Conservation (phyloP, 768 basidiomycete genomes). For the Crassisporium funariophilum region DNA sequence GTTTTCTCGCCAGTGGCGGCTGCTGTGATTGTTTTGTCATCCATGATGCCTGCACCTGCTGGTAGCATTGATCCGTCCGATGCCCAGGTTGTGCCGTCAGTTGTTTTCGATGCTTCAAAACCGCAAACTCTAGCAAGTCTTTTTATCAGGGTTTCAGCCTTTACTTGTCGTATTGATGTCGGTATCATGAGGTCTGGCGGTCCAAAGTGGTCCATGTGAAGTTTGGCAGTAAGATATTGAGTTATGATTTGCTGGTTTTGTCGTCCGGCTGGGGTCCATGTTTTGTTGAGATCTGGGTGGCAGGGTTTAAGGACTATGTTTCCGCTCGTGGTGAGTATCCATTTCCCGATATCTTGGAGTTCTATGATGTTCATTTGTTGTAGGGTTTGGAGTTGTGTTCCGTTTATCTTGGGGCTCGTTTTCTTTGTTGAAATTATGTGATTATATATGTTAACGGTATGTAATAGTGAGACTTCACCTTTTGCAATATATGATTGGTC, state of each 20-base stretch:
- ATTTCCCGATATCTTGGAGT: no score
- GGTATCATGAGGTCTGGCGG: constrained; percentile 2
- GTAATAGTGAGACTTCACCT: no score
- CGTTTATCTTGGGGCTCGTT: no score
- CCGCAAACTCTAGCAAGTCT: neutral
- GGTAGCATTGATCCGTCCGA: constrained; percentile 13
- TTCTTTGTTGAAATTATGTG: no score
- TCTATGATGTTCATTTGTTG: no score
- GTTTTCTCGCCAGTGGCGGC: constrained; percentile 3
- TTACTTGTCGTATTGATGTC: neutral
- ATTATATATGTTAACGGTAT: no score
- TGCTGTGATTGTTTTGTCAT: constrained; percentile 4
- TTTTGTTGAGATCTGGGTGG: no score
- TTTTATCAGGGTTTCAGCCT: neutral
- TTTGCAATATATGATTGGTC: no score
- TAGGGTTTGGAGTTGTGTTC: no score
- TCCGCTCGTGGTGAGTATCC: no score
- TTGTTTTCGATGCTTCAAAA: neutral
- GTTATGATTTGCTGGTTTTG: neutral
- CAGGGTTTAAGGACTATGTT: no score
- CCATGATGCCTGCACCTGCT: constrained; percentile 6
- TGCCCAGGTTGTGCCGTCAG: constrained; percentile 11
- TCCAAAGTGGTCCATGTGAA: neutral
- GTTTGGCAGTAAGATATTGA: neutral
- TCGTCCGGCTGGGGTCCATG: constrained; percentile 1